Evolutionary conservation across 768 basidiomycete genomes (phyloP), one percentile per base, ranked within the genome.

Genomic region (Cyclocybe cylindracea): DNA sequence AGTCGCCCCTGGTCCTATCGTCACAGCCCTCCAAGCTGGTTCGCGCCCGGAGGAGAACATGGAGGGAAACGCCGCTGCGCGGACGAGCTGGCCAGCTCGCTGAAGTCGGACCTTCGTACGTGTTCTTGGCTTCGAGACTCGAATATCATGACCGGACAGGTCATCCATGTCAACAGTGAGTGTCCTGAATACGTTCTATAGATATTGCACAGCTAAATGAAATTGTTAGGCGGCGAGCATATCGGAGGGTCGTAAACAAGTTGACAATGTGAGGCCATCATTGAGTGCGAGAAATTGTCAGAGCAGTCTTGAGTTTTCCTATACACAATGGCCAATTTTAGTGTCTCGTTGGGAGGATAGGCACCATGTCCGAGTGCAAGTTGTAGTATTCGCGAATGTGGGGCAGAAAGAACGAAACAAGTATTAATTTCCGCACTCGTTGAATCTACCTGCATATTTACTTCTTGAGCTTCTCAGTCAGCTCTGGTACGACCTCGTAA

Each of bases 401-500:
- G 4, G 5, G 14, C 37, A 16, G 37, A 6, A 38, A 38, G 14
- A 11, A 38, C 14, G 10, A 38, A 4, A 2, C 37, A 6, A 38
- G 3, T 38, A 6, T 38, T 5, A n/a, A 38, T 38, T 38, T 38
- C 37, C 14, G 37, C 3, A 45, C 29, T 32, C 32, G 29, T 10
- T 32, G 35, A 8, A 46, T 46, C 33, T 19, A 11, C 16, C 33
- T 48, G 47, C 19, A 29, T 18, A 4, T 8, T 50, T 64, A 64
- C 46, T 66, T 66, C 72, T 95, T 87, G 51, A 98, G 68, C 73
- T 97, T 94, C 72, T 94, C 82, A 33, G 89, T 83, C 47, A 99
- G 71, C 71, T 97, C 85, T 0, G 97, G 97, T 3, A 98, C 94
- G 37, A 78, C 92, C 31, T 95, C 87, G 62, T 88, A 99, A 41